phyloP scores from a whole-genome alignment of 129 eudicot genomes.

The Cynara cardunculus region DNA sequence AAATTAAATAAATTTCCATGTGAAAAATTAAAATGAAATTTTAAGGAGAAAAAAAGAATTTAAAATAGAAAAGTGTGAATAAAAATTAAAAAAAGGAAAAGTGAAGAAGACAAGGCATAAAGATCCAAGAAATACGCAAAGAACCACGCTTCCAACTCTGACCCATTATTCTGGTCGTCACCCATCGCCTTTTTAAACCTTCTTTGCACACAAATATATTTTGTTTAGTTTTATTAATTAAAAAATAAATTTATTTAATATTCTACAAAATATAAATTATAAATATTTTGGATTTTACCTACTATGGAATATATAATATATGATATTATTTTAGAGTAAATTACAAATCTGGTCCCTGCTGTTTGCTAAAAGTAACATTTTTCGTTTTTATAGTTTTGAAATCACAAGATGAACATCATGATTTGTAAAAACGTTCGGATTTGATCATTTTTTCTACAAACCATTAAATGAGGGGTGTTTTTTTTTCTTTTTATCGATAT shows the following conservation, averaged over 20 bases:
- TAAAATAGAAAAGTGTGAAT: not conserved
- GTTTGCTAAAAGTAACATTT: no score
- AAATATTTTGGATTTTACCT: not conserved
- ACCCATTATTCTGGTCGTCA: conserved; percentile 26
- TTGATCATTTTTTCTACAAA: no score
- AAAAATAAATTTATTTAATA: not conserved
- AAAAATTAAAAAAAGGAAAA: not conserved
- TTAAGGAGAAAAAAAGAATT: not conserved
- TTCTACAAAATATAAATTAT: no score
- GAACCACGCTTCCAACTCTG: conserved; percentile 32
- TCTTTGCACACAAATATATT: not conserved
- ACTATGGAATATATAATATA: no score
- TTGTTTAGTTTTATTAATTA: not conserved
- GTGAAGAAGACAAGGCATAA: conserved; percentile 24
- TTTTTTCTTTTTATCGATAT: no score
- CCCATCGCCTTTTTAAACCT: not conserved
- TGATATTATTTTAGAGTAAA: not conserved
- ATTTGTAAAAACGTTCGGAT: no score
- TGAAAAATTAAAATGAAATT: not conserved
- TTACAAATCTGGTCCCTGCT: no score
- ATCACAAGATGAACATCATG: no score
- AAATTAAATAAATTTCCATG: no score
- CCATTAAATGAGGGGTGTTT: no score
- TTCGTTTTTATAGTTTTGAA: no score
- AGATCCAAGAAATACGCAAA: conserved; percentile 29